Evolutionary conservation across 2,329 filamentous ascomycete species (phyloP).

Genomic region (Colletotrichum higginsianum): DNA sequence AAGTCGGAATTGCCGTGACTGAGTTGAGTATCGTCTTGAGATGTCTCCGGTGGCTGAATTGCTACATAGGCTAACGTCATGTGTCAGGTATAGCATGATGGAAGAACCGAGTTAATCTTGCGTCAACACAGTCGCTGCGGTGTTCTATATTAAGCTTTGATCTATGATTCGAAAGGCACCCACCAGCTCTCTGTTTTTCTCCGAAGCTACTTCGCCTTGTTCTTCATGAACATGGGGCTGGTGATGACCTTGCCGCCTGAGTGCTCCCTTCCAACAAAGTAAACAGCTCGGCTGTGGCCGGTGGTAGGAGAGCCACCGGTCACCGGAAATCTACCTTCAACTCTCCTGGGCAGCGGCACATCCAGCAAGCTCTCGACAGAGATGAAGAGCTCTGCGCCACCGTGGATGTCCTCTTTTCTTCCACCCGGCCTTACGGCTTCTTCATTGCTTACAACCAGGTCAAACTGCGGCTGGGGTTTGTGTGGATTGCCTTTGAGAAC

Average conservation of each 20-base stretch:
- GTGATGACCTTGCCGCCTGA: constrained; percentile 34
- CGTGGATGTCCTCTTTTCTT: constrained; percentile 43
- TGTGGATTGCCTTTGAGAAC: constrained; percentile 48
- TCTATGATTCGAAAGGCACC: not conserved
- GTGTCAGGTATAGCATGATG: not conserved
- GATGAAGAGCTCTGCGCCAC: constrained; percentile 48
- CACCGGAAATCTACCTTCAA: constrained; percentile 42
- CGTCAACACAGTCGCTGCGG: not conserved
- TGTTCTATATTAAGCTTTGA: not conserved
- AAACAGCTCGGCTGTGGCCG: constrained; percentile 3
- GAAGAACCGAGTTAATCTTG: not conserved
- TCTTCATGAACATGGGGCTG: constrained; percentile 26
- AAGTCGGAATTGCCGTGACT: not conserved
- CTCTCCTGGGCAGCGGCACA: constrained; percentile 43
- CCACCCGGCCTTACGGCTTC: constrained; percentile 41
- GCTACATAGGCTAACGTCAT: not conserved
- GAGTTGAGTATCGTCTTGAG: not conserved
- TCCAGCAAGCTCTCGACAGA: constrained; percentile 44
- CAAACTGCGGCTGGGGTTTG: constrained; percentile 47
- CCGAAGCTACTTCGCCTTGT: not conserved
- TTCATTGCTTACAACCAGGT: constrained; percentile 29
- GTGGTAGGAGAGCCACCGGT: not conserved
- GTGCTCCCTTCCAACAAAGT: constrained; percentile 34
- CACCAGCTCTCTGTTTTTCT: not conserved
- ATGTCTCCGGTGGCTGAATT: not conserved